A percentile compares a stretch with the other conserved stretches of the same genome.
Evolutionary conservation across 352 stramenopile species (phyloP).

Genomic region (Phytophthora pini): DNA sequence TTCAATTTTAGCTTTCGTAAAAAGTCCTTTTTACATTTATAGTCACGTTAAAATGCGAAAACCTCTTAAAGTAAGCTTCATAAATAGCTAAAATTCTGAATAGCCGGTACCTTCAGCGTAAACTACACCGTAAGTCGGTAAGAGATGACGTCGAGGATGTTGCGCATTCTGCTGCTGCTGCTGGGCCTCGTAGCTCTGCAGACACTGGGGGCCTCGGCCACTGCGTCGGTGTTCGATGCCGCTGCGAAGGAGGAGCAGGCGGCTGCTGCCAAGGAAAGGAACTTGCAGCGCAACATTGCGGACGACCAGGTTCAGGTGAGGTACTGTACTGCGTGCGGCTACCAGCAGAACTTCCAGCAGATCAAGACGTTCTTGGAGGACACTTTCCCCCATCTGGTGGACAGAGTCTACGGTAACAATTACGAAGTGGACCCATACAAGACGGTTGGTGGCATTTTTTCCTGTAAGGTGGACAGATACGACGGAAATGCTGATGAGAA

Average conservation of each 20-base stretch:
- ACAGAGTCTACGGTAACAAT: slow-evolving; percentile 67
- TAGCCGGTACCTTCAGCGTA: neutral
- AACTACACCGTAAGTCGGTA: slow-evolving; percentile 7
- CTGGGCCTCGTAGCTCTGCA: slow-evolving; percentile 34
- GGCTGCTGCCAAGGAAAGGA: slow-evolving; percentile 12
- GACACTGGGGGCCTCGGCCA: slow-evolving; percentile 28
- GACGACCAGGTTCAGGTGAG: slow-evolving; percentile 71
- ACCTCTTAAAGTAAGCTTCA: too few species aligned
- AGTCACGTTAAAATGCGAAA: too few species aligned
- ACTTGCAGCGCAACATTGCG: slow-evolving; percentile 42
- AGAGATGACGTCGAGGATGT: slow-evolving; percentile 13
- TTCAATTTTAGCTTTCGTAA: too few species aligned
- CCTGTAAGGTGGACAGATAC: neutral
- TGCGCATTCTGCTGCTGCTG: slow-evolving; percentile 18
- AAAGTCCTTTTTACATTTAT: too few species aligned
- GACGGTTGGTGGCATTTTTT: slow-evolving; percentile 28
- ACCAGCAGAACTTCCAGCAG: slow-evolving; percentile 81
- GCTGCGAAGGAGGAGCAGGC: slow-evolving; percentile 17
- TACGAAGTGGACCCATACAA: slow-evolving; percentile 66
- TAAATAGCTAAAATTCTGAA: neutral
- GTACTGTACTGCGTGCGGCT: slow-evolving; percentile 82
- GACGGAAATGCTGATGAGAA: neutral
- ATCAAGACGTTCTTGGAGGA: slow-evolving; percentile 74
- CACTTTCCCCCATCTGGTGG: slow-evolving; percentile 74
- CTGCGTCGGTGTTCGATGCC: slow-evolving; percentile 26